Conservation (phyloP, 345 rosid species). For the Carallia pectinifolia region DNA sequence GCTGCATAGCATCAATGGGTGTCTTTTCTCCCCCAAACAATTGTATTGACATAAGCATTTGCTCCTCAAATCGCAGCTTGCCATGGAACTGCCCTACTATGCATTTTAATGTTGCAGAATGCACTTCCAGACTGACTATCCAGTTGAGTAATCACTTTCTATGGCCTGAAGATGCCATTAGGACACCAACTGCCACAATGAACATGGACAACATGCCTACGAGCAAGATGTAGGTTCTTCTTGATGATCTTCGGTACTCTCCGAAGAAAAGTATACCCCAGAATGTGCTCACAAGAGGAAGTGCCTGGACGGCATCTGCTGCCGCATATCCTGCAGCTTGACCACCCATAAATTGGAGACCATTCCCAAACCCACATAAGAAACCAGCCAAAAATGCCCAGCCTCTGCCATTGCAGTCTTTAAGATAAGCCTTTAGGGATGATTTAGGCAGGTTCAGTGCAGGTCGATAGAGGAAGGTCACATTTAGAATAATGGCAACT, state of each 20-base stretch:
- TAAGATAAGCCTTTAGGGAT: conserved; percentile 64
- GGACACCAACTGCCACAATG: conserved; percentile 65
- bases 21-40: too few species aligned
- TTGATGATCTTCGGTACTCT: conserved; percentile 76
- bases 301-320: conserved; percentile 93
- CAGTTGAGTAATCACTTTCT: conserved; percentile 43
- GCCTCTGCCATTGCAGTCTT: conserved; percentile 81
- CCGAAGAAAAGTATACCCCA: conserved; percentile 88
- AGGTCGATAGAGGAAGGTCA: conserved; percentile 67
- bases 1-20: too few species aligned
- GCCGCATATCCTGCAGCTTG: conserved; percentile 97
- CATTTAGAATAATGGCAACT: conserved; percentile 57
- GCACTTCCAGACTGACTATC: not conserved
- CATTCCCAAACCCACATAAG: conserved; percentile 82
- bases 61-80: not conserved
- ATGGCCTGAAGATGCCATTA: conserved; percentile 85
- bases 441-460: conserved; percentile 61
- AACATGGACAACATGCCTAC: conserved; percentile 69
- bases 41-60: too few species aligned
- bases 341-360: conserved; percentile 92
- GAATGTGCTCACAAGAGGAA: conserved; percentile 91
- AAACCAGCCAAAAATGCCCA: conserved; percentile 89
- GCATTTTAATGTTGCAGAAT: not conserved
- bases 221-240: conserved; percentile 68
- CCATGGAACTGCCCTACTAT: not conserved